phyloP scores from a whole-genome alignment of 495 filamentous ascomycete genomes.

The Astrothelium subdiscretum region DNA sequence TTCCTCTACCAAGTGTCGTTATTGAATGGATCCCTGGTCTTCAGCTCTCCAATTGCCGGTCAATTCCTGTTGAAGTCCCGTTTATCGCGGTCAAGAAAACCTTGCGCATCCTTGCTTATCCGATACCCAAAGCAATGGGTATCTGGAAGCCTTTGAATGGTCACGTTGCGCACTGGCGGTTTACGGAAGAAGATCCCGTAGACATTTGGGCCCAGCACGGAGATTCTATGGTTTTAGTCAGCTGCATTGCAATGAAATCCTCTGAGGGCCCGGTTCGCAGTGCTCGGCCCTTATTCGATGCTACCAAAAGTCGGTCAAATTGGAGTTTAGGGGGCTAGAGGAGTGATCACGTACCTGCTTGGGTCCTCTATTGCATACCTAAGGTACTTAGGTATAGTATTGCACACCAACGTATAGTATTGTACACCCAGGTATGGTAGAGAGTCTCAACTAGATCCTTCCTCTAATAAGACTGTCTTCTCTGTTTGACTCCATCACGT shows the following conservation, averaged over 20 bases:
- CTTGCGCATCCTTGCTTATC: neutral
- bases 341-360: neutral
- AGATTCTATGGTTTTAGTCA: neutral
- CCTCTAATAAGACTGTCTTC: neutral
- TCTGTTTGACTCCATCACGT: neutral
- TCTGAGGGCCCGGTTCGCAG: neutral
- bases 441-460: neutral
- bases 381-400: neutral
- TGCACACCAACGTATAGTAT: neutral
- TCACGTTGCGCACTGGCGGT: neutral
- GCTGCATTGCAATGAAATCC: neutral
- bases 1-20: slow-evolving; percentile 2
- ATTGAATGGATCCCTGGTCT: slow-evolving; percentile 2
- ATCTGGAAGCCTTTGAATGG: slow-evolving; percentile 2
- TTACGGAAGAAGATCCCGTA: neutral
- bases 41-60: neutral
- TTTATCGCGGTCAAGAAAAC: neutral
- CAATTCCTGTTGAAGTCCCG: neutral
- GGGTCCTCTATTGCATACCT: slow-evolving; percentile 1
- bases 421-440: neutral
- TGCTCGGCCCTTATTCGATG: neutral
- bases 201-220: neutral
- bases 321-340: neutral
- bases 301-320: neutral
- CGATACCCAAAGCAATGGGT: neutral